phyloP scores from a whole-genome alignment of 2,329 filamentous ascomycete genomes.

The Venturia nashicola region DNA sequence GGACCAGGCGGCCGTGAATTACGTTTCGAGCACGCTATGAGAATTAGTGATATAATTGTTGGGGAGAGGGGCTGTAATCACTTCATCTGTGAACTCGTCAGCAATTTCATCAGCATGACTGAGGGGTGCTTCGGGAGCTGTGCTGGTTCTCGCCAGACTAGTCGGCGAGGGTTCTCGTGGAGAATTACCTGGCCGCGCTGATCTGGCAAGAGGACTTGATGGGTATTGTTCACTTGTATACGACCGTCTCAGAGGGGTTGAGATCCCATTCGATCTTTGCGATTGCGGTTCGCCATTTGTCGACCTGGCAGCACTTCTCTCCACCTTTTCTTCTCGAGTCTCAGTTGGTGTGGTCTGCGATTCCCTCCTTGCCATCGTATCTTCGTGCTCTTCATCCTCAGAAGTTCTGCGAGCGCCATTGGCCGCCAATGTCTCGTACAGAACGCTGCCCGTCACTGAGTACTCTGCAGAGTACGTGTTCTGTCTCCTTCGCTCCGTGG shows the following conservation, averaged over 20 bases:
- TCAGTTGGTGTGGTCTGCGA: not conserved
- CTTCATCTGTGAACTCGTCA: slow-evolving; percentile 25
- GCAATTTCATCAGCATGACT: not conserved
- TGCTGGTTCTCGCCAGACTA: not conserved
- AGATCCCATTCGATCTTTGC: not conserved
- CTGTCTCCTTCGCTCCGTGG: slow-evolving; percentile 63
- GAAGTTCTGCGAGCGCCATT: slow-evolving; percentile 11
- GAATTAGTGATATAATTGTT: slow-evolving; percentile 9
- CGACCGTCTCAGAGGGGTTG: not conserved
- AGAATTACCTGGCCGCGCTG: slow-evolving; percentile 18
- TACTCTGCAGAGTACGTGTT: slow-evolving; percentile 21
- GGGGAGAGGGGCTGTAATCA: slow-evolving; percentile 7
- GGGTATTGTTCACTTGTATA: slow-evolving; percentile 11
- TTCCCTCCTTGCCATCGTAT: not conserved
- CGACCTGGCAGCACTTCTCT: not conserved
- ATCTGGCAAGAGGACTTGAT: slow-evolving; percentile 21
- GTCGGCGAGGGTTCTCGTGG: slow-evolving; percentile 9
- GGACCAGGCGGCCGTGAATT: slow-evolving; percentile 78
- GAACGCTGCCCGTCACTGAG: slow-evolving; percentile 49
- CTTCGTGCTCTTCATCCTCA: slow-evolving; percentile 10
- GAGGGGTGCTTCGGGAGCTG: slow-evolving; percentile 1
- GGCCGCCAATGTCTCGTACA: slow-evolving; percentile 39
- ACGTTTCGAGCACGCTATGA: slow-evolving; percentile 64
- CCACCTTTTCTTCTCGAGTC: not conserved
- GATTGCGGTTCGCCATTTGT: not conserved